Percentiles rank a stretch among this genome's conserved stretches.
Evolutionary conservation across 1,284 basidiomycete genomes (phyloP).

Genomic region (Pisolithus thermaeus): DNA sequence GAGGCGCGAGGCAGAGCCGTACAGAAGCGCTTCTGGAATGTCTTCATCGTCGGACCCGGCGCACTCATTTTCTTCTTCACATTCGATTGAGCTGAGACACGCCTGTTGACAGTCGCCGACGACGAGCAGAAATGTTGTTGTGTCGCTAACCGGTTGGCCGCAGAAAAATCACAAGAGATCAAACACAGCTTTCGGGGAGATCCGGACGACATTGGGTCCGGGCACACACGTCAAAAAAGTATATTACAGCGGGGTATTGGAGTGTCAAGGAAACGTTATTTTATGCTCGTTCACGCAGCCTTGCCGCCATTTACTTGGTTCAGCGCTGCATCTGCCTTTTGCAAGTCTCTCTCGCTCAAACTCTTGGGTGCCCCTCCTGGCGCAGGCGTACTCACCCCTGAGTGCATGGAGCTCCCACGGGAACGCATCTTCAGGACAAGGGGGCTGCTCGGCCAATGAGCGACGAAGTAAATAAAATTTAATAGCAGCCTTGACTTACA

Average conservation of each 20-base stretch:
- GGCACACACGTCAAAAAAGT: no score
- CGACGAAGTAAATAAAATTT: conserved; percentile 11
- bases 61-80: conserved; percentile 21
- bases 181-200: no score
- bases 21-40: conserved; percentile 49
- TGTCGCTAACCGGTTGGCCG: no score
- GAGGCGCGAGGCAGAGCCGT: conserved; percentile 37
- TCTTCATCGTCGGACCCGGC: conserved; percentile 42
- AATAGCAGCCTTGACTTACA: conserved; percentile 43
- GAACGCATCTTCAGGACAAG: conserved; percentile 89
- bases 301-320: conserved; percentile 48
- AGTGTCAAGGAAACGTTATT: no score
- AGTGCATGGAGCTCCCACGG: conserved; percentile 78
- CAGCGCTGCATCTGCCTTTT: conserved; percentile 79
- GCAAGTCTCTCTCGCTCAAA: conserved; percentile 79
- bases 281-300: not conserved
- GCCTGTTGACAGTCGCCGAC: not conserved
- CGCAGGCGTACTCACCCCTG: conserved; percentile 82
- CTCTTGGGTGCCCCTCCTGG: conserved; percentile 68
- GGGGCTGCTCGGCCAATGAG: conserved; percentile 46
- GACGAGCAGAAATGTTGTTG: no score
- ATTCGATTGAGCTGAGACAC: not conserved
- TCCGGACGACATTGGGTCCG: no score
- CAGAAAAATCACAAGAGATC: no score
- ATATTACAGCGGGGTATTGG: no score